Evolutionary conservation across 257 asterid genomes (phyloP), one percentile per base, ranked within the genome.

Genomic region (Solanum chmielewskii): DNA sequence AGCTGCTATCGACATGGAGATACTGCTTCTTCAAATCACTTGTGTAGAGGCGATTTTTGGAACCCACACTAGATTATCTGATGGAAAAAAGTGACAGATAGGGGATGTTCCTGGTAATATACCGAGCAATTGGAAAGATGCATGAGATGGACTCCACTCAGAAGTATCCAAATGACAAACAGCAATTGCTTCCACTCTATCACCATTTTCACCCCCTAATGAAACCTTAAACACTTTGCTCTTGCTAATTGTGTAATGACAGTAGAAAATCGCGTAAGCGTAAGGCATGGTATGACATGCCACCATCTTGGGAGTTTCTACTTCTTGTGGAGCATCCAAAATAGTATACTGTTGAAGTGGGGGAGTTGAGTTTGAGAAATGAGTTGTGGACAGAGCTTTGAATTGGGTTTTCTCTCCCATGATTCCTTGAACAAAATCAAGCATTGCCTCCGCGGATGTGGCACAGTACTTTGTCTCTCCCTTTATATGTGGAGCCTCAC

Each of bases 161-260:
- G 98, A 92, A 11, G 99, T 96, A 89, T 95, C 98, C 97, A 95
- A 91, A 84, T 95, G 99, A 88, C 99, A 95, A 81, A 95, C 95
- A 16, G 98, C 98, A 69, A 95, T 49, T 37, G 98, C 98, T 56
- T 96, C 92, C 5, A 92, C 92, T 91, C 86, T 62, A 14, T 92
- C 94, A 2, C 93, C 98, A 60, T 90, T 87, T 86, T 92, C 94
- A 6, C 95, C 92, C 0, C 66, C 83, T 14, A 96, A 89, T 3
- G 93, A 88, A 89, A 91, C 95, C 52, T 41, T 84, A 15, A 90
- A 96, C 16, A 93, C 94, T 82, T 89, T 91, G 87, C 90, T 94
- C 85, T 90, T 86, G 23, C 94, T 94, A 60, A 81, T 90, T 85
- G 93, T 96, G 81, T 90, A 87, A 83, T 95, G 99, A 84, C 98